Percentiles rank a stretch among this genome's conserved stretches.
phyloP scores from a whole-genome alignment of 108 stramenopile species.

The Nannochloropsis salina region DNA sequence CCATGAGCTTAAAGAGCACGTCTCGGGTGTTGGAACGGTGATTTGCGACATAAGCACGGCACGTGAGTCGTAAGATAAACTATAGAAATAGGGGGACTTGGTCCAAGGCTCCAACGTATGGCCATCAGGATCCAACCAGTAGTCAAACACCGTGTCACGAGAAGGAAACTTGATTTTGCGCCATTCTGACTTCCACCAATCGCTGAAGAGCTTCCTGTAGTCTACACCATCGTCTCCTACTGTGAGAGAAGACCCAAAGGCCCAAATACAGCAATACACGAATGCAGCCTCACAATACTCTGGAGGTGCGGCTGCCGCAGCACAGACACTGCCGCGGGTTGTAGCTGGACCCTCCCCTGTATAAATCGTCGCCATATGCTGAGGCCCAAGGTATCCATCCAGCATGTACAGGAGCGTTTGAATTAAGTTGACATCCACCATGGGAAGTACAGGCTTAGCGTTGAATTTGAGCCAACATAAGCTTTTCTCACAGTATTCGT shows the following conservation, averaged over 20 bases:
- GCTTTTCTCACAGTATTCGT: conserved; percentile 52
- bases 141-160: conserved; percentile 77
- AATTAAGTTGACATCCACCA: conserved; percentile 61
- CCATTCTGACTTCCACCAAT: conserved; percentile 67
- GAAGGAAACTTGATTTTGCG: conserved; percentile 67
- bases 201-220: conserved; percentile 63
- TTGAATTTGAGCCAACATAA: conserved; percentile 57
- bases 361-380: conserved; percentile 40
- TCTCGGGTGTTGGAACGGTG: conserved; percentile 67
- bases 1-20: conserved; percentile 63
- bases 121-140: conserved; percentile 64
- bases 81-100: conserved; percentile 58
- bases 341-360: not conserved
- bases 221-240: conserved; percentile 66
- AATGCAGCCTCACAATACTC: conserved; percentile 62
- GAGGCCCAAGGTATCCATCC: conserved; percentile 58
- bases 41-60: conserved; percentile 52
- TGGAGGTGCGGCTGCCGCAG: conserved; percentile 25
- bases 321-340: not conserved
- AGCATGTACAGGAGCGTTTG: conserved; percentile 66
- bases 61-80: conserved; percentile 55
- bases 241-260: conserved; percentile 63
- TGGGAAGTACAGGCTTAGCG: conserved; percentile 55
- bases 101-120: conserved; percentile 68
- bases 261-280: conserved; percentile 70